Evolutionary conservation across 106 monocot genomes (phyloP), one percentile per base, ranked within the genome.

Genomic region (Hemerocallis citrina): DNA sequence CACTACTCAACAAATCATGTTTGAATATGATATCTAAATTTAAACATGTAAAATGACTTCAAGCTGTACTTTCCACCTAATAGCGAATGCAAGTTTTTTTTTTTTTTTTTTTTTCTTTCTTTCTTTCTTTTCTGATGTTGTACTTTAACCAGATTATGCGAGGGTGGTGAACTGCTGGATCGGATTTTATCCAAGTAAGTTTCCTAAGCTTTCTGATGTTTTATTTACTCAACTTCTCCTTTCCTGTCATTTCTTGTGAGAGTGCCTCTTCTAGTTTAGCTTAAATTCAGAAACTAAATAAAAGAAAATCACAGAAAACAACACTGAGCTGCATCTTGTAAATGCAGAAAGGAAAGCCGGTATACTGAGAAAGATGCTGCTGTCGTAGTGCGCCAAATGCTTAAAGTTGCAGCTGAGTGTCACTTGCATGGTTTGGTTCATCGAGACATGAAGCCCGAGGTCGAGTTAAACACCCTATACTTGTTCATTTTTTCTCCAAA

Each of bases 321-420:
- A 54, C 59, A 43, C 50, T 67, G 30, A 49, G 11, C 41, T 47
- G 22, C n/a, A 28, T 65, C 25, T 54, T 61, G 32, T 33, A 7
- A 67, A 34, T 47, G 30, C 72, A 93, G 93, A 69, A 93, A 93
- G 61, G 80, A 89, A 60, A 93, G 88, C 62, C 85, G 93, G 20
- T 93, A 93, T 36, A 79, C 72, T 45, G 93, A 93, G 76, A 93
- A 82, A 82, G 93, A 93, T 75, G 93, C 93, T 39, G 88, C 93
- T 34, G 48, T 85, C 29, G 74, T 93, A 30, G 93, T 89, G 3
- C 46, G 93, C 10, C 93, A 93, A 60, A 93, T 93, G 93, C 85
- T 93, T 16, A 93, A 85, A 62, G 93, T 93, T 44, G 93, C 81
- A 50, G 93, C 93, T 30, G 72, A 89, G 63, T 93, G 93, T 49